phyloP scores from a whole-genome alignment of 2,329 filamentous ascomycete species.

The Cladophialophora psammophila region DNA sequence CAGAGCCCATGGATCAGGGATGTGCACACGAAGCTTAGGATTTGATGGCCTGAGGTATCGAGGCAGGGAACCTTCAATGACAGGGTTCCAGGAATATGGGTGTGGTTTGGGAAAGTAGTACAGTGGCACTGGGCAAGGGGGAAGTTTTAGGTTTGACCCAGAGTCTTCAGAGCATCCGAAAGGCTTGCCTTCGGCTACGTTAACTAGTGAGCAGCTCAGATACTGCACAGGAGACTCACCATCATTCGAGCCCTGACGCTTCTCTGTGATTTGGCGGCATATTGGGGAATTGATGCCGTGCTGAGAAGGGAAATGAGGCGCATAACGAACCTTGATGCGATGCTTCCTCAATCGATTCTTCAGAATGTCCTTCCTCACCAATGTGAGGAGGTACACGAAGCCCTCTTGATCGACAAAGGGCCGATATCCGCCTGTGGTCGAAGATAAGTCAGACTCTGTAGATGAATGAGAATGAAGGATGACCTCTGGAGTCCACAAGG shows the following conservation, averaged over 20 bases:
- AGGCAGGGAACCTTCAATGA: conserved; percentile 31
- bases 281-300: conserved; percentile 18
- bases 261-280: conserved; percentile 8
- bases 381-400: conserved; percentile 69
- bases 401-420: conserved; percentile 68
- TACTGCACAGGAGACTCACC: not conserved
- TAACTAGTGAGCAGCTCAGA: not conserved
- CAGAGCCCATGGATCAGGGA: conserved; percentile 40
- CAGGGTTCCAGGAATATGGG: conserved; percentile 25
- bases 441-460: conserved; percentile 9
- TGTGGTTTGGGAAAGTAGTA: conserved; percentile 18
- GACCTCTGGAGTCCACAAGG: not conserved
- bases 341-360: conserved; percentile 66
- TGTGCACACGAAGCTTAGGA: conserved; percentile 31
- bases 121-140: conserved; percentile 27
- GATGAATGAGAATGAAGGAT: not conserved
- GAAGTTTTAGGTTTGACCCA: not conserved
- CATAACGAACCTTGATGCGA: conserved; percentile 62
- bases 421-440: conserved; percentile 63
- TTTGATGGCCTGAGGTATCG: conserved; percentile 24
- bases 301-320: conserved; percentile 23
- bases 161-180: not conserved
- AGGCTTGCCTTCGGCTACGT: not conserved
- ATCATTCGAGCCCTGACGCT: conserved; percentile 4
- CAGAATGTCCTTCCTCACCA: conserved; percentile 62